Conservation (phyloP, 2,329 filamentous ascomycete species). For the Triangularia verruculosa region DNA sequence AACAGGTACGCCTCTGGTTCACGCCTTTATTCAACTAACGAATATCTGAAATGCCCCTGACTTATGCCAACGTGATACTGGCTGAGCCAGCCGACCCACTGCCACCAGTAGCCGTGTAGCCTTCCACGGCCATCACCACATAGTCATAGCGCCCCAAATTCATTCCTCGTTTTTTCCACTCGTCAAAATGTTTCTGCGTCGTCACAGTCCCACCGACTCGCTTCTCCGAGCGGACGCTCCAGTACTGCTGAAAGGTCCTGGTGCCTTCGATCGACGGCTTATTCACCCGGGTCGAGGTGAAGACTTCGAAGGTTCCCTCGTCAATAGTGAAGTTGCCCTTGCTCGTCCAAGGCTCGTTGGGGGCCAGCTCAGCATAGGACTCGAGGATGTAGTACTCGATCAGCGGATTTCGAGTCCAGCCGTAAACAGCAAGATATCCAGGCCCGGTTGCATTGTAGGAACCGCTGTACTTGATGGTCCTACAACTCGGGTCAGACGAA, state of each 20-base stretch:
- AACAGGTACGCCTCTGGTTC: background rate
- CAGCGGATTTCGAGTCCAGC: constrained; percentile 53
- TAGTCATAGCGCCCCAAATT: constrained; percentile 51
- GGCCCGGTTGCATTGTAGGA: constrained; percentile 38
- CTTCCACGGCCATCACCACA: constrained; percentile 50
- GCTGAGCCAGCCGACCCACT: constrained; percentile 30
- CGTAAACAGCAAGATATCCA: constrained; percentile 55
- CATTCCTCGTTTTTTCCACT: constrained; percentile 49
- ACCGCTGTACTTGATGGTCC: constrained; percentile 36
- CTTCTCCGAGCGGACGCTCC: constrained; percentile 46
- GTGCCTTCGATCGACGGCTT: constrained; percentile 54
- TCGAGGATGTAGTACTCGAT: constrained; percentile 60
- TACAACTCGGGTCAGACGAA: constrained; percentile 11
- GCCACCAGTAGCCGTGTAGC: constrained; percentile 43
- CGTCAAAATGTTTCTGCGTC: constrained; percentile 51
- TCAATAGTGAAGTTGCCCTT: constrained; percentile 51
- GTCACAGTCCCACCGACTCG: constrained; percentile 52
- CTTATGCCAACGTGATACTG: constrained; percentile 11
- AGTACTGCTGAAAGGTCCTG: constrained; percentile 53
- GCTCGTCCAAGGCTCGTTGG: constrained; percentile 43
- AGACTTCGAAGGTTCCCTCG: constrained; percentile 53
- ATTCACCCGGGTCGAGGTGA: constrained; percentile 46
- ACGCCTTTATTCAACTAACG: background rate
- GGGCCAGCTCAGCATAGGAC: constrained; percentile 47
- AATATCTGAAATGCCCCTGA: background rate